Evolutionary conservation across 2,329 filamentous ascomycete genomes (phyloP).

Genomic region (Mariannaea sp.): DNA sequence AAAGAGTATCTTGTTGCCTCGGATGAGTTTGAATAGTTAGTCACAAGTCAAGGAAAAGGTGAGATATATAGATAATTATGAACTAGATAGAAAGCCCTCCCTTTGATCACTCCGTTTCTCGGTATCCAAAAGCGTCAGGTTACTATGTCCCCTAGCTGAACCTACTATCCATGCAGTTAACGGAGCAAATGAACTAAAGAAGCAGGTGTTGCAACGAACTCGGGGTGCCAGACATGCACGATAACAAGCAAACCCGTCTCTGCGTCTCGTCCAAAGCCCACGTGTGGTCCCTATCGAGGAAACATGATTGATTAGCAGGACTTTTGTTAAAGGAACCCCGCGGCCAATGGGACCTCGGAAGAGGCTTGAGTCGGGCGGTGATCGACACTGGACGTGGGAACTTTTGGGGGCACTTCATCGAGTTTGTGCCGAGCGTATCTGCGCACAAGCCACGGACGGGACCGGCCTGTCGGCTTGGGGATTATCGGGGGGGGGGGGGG

Average conservation of each 20-base stretch:
- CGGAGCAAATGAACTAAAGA: slow-evolving; percentile 18
- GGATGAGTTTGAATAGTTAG: too few species aligned
- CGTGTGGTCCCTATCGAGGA: slow-evolving; percentile 25
- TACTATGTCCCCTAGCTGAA: not conserved
- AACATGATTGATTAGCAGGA: slow-evolving; percentile 28
- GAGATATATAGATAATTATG: slow-evolving; percentile 4
- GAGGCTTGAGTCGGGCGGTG: slow-evolving; percentile 3
- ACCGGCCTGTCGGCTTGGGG: too few species aligned
- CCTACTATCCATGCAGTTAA: slow-evolving; percentile 5
- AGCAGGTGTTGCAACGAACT: slow-evolving; percentile 24
- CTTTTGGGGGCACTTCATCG: too few species aligned
- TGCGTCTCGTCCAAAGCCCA: slow-evolving; percentile 24
- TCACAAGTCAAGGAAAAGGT: not conserved
- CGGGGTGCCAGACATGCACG: slow-evolving; percentile 10
- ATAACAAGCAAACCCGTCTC: slow-evolving; percentile 23
- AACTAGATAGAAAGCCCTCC: too few species aligned
- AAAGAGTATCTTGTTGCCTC: too few species aligned
- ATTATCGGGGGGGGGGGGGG: too few species aligned
- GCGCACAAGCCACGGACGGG: too few species aligned
- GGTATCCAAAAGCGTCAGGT: not conserved
- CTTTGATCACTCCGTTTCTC: not conserved
- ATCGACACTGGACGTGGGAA: slow-evolving; percentile 22
- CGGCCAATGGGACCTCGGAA: slow-evolving; percentile 24
- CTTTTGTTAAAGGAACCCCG: slow-evolving; percentile 16
- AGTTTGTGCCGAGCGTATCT: too few species aligned